Evolutionary conservation across 306 rosid genomes (phyloP).

Genomic region (Sindora glabra): DNA sequence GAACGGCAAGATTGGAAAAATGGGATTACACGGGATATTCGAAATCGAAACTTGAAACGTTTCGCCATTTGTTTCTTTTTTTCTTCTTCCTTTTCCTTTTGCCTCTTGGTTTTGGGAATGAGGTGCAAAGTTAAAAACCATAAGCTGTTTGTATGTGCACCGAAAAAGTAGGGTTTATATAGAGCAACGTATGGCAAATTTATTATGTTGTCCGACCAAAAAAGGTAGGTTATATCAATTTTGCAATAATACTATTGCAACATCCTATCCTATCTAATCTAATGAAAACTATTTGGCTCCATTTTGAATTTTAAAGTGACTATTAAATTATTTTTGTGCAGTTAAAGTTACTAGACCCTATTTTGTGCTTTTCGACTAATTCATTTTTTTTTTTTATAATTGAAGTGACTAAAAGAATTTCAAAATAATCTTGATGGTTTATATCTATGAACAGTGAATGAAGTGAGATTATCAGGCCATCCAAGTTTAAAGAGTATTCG

Average conservation of each 20-base stretch:
- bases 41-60: constrained; percentile 38
- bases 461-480: too few species aligned
- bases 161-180: background rate
- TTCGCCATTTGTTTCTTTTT: constrained; percentile 26
- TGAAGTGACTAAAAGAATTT: too few species aligned
- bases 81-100: background rate
- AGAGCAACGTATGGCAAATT: background rate
- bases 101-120: background rate
- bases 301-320: background rate
- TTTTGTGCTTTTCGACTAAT: too few species aligned
- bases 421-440: too few species aligned
- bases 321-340: too few species aligned
- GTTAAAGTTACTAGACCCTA: too few species aligned
- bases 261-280: too few species aligned
- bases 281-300: background rate
- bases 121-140: background rate
- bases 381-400: too few species aligned
- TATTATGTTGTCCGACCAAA: background rate
- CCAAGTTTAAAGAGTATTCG: too few species aligned
- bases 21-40: constrained; percentile 31
- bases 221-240: background rate
- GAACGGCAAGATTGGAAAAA: constrained; percentile 54
- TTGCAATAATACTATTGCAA: background rate
- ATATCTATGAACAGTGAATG: too few species aligned
- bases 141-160: background rate